phyloP scores from a whole-genome alignment of 345 rosid genomes.

The Pistacia vera region DNA sequence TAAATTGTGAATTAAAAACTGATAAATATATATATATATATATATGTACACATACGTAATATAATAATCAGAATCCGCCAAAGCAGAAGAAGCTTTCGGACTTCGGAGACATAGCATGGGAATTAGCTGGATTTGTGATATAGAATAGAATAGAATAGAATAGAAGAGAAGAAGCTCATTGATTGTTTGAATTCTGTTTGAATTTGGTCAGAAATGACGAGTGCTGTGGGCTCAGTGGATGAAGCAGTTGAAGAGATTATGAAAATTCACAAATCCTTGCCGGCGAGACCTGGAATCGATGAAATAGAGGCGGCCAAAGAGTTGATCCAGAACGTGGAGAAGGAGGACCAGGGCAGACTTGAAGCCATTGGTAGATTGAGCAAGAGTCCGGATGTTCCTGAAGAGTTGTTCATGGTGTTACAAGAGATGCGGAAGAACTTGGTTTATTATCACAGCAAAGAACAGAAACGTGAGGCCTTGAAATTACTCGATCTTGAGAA shows the following conservation, averaged over 20 bases:
- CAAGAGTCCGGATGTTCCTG: slow-evolving; percentile 57
- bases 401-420: slow-evolving; percentile 67
- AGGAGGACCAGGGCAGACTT: slow-evolving; percentile 66
- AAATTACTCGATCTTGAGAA: slow-evolving; percentile 78
- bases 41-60: neutral
- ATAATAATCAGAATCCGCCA: slow-evolving; percentile 19
- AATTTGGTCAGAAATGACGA: slow-evolving; percentile 37
- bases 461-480: slow-evolving; percentile 73
- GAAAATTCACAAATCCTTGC: slow-evolving; percentile 83
- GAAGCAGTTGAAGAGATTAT: slow-evolving; percentile 79
- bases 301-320: slow-evolving; percentile 75
- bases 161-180: too few relatives aligned
- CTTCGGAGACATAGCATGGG: slow-evolving; percentile 13
- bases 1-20: too few relatives aligned
- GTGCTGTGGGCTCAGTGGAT: slow-evolving; percentile 45
- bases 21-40: too few relatives aligned
- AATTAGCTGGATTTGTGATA: slow-evolving; percentile 26
- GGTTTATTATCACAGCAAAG: slow-evolving; percentile 59
- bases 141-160: too few relatives aligned
- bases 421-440: slow-evolving; percentile 72
- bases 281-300: slow-evolving; percentile 71
- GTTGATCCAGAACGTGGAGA: slow-evolving; percentile 68
- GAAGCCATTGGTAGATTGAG: slow-evolving; percentile 60
- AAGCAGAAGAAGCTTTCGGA: slow-evolving; percentile 4
- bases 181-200: neutral